phyloP scores from a whole-genome alignment of 2,329 filamentous ascomycete species.

The Xylaria polymorpha region DNA sequence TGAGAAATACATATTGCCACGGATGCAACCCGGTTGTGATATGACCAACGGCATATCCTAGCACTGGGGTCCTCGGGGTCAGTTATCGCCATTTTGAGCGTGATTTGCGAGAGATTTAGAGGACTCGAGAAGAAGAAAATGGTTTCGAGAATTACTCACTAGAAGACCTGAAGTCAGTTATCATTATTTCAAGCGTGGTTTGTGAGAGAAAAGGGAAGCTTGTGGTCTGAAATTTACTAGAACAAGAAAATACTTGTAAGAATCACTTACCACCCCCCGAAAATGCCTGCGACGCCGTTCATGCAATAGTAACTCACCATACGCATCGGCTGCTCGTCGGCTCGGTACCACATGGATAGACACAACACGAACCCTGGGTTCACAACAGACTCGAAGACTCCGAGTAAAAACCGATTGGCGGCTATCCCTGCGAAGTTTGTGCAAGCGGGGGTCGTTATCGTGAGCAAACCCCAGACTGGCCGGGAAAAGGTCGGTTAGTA shows the following conservation, averaged over 20 bases:
- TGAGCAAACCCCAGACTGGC: slow-evolving; percentile 47
- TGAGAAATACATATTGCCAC: slow-evolving; percentile 50
- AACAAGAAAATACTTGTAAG: background rate
- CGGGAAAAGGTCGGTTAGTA: slow-evolving; percentile 4
- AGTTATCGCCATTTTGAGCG: background rate
- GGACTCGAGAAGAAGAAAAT: too few relatives aligned
- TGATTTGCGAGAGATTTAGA: too few relatives aligned
- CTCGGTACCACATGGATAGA: slow-evolving; percentile 46
- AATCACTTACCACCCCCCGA: slow-evolving; percentile 37
- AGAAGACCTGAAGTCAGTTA: too few relatives aligned
- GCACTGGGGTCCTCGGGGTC: slow-evolving; percentile 17
- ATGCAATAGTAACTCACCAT: slow-evolving; percentile 46
- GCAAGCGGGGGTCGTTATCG: slow-evolving; percentile 46
- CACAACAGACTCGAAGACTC: slow-evolving; percentile 46
- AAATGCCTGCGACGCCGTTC: slow-evolving; percentile 47
- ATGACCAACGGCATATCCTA: slow-evolving; percentile 49
- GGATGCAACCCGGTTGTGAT: slow-evolving; percentile 45
- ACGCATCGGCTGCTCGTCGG: slow-evolving; percentile 46
- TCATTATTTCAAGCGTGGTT: too few relatives aligned
- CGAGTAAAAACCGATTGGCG: slow-evolving; percentile 47
- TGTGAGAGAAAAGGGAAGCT: too few relatives aligned
- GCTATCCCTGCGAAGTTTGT: slow-evolving; percentile 46
- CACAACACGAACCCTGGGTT: slow-evolving; percentile 47
- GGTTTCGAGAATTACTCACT: too few relatives aligned
- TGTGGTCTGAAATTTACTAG: too few relatives aligned